Evolutionary conservation across 2,329 filamentous ascomycete species (phyloP).

Genomic region (Bimuria novae-zelandiae): DNA sequence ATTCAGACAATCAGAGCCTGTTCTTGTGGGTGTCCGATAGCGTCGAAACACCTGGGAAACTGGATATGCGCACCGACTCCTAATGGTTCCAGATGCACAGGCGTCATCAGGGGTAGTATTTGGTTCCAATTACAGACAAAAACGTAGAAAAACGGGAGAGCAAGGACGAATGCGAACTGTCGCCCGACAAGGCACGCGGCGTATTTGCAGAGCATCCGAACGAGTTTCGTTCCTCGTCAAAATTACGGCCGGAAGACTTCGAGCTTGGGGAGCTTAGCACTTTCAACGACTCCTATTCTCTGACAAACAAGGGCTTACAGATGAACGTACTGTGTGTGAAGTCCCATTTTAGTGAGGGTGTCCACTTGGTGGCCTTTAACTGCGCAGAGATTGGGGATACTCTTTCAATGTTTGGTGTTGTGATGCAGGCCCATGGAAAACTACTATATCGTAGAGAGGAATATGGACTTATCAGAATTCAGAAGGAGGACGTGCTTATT

Average conservation of each 20-base stretch:
- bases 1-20: slow-evolving; percentile 4
- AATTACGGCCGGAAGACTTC: not conserved
- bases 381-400: not conserved
- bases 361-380: not conserved
- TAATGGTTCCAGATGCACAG: not conserved
- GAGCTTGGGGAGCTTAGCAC: not conserved
- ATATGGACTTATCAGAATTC: too few species aligned
- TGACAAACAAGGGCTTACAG: slow-evolving; percentile 7
- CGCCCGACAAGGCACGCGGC: not conserved
- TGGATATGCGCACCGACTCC: not conserved
- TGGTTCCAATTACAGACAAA: too few species aligned
- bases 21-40: slow-evolving; percentile 8
- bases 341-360: not conserved
- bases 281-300: not conserved
- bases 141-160: not conserved
- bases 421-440: not conserved
- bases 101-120: too few species aligned
- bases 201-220: not conserved
- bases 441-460: too few species aligned
- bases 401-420: not conserved
- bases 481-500: too few species aligned
- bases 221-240: not conserved
- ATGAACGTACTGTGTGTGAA: not conserved
- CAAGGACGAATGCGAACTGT: not conserved
- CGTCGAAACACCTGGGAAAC: not conserved